Evolutionary conservation across 2,329 filamentous ascomycete species (phyloP), one percentile per base, ranked within the genome.

Genomic region (Fulvia fulva): DNA sequence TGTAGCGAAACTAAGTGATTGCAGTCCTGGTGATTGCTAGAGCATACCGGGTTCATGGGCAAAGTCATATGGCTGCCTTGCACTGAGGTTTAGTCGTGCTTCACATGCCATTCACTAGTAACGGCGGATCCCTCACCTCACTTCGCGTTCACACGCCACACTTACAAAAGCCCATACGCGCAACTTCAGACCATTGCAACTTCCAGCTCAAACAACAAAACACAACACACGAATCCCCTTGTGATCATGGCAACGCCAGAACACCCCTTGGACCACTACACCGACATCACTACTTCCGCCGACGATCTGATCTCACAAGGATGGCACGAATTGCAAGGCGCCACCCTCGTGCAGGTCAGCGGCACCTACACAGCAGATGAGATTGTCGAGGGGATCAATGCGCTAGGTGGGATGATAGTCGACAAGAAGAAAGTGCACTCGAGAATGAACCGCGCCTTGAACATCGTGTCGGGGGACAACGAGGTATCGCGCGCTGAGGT

Each of bases 361-460:
- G 26, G 47, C 26, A 21, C 26, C 23, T 26, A n/a, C 25, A 50
- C 47, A 7, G 47, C 47, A 19, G 26, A 50, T 26, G 47, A 50
- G 16, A 50, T 50, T 21, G 47, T 50, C 12, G 23, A 28, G 5
- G 21, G n/a, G 26, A 4, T 50, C 23, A 50, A 28, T 19, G 47
- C 47, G 26, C 26, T 50, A 12, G 26, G n/a, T 6, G 26, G 26
- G 11, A 16, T 50, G 8, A 16, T 21, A 16, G 26, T 50, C 26
- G 47, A 50, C 47, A 50, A 50, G 47, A 28, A 28, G 47, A 50
- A 50, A 21, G 47, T 50, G n/a, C 47, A 50, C 11, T 32, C 26
- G 12, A 21, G 47, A 12, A 50, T 50, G 23, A 50, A 50, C n/a
- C 26, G 26, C 5, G 47, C 47, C 23, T 21, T 50, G 26, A 50